phyloP scores from a whole-genome alignment of 148 eudicot genomes.

The Cornus controversa region DNA sequence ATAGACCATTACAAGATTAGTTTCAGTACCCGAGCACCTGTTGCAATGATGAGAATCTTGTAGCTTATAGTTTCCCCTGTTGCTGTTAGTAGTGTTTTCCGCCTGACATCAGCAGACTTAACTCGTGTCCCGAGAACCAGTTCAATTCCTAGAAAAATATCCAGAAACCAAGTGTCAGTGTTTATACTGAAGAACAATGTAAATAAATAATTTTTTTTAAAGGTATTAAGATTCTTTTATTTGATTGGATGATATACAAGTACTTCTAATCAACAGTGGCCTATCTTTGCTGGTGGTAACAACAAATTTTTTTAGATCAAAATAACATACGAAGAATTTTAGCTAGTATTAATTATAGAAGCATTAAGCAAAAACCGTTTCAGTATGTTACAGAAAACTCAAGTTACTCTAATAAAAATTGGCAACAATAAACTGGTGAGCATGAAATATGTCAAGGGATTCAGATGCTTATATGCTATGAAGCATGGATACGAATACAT shows the following conservation, averaged over 20 bases:
- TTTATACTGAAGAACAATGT: neutral
- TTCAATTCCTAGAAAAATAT: conserved; percentile 66
- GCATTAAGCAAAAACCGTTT: neutral
- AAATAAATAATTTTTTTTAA: conserved; percentile 7
- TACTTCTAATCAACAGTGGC: neutral
- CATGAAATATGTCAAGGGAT: neutral
- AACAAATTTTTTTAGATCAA: neutral
- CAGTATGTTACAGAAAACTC: neutral
- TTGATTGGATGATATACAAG: neutral
- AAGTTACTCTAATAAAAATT: neutral
- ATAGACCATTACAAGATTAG: conserved; percentile 24
- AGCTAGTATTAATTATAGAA: neutral
- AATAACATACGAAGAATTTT: neutral
- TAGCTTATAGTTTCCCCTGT: conserved; percentile 98
- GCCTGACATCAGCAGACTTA: conserved; percentile 86
- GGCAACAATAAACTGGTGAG: neutral
- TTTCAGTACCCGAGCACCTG: conserved; percentile 95
- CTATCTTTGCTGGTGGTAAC: neutral
- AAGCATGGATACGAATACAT: no score
- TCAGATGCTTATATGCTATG: no score
- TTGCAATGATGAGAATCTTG: conserved; percentile 87
- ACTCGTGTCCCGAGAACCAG: conserved; percentile 92
- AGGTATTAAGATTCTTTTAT: neutral
- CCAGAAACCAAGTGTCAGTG: conserved; percentile 7
- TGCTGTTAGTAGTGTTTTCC: conserved; percentile 81